Evolutionary conservation across 2,329 filamentous ascomycete species (phyloP), one percentile per base, ranked within the genome.

Genomic region (Penicillium sp.): DNA sequence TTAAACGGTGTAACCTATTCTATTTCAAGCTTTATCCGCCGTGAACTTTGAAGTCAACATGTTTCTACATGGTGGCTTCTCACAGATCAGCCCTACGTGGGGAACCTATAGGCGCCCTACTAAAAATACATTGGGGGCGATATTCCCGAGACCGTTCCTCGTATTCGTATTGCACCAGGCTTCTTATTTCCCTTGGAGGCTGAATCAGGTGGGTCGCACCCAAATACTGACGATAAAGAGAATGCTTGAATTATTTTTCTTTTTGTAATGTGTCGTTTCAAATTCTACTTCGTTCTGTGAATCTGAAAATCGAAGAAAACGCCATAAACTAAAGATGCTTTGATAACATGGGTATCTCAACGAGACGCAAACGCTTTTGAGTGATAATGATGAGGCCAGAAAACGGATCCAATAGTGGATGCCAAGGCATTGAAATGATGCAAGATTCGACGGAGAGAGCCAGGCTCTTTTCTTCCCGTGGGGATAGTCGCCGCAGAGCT

Each of bases 271-370:
- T 27, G 5, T 27, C 24, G 8, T 8, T 27, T 8, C 24, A 27
- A 27, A 6, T 6, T 5, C 24, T 27, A 27, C 24, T 27, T 8
- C 1, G 8, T 27, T 5, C 2, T 27, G 24, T 27, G 24, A 27
- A 8, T 27, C 24, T 27, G 24, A 27, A 27, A 27, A 27, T 6
- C 24, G 31, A 14, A 14, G 4, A 10, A 10, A 34, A 11, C 11
- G 31, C 9, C 34, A n/a, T 36, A 7, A n/a, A 36, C 13, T 36
- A 36, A 40, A 39, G 21, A 40, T 40, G 38, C 38, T 9, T 21
- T 3, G 16, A 21, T 40, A 32, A 45, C 41, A 45, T 16, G 48
- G 48, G 48, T 50, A 50, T 50, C 47, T 50, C 48, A 45, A 45
- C 24, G 13, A 44, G n/a, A 32, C n/a, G 16, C 34, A 11, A 31